These are phyloP conservation scores for Ceriops tagal DNA, from an alignment of 345 rosid genomes.

Conservation along the genomic window DNA sequence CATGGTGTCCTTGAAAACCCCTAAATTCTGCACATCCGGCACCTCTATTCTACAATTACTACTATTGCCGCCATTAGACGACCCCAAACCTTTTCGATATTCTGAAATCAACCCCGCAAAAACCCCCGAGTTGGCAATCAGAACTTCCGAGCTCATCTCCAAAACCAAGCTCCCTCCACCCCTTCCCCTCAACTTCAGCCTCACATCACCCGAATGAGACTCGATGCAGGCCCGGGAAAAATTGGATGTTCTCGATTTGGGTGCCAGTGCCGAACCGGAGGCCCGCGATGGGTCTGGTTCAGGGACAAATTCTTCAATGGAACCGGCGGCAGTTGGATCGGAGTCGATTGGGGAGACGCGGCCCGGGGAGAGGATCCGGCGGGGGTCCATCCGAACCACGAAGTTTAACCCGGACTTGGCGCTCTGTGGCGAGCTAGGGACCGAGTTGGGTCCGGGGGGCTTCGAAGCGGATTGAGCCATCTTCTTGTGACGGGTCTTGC, in stretches of 20 bases:
- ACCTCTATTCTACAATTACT: conserved; percentile 63
- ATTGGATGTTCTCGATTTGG: conserved; percentile 17
- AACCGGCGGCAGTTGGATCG: conserved; percentile 29
- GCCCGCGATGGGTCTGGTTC: conserved; percentile 11
- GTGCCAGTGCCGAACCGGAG: conserved; percentile 17
- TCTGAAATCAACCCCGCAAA: conserved; percentile 54
- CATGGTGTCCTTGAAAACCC: conserved; percentile 65
- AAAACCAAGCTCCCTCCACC: conserved; percentile 60
- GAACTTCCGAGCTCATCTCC: conserved; percentile 65
- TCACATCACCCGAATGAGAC: conserved; percentile 42
- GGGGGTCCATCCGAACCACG: conserved; percentile 77
- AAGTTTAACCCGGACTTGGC: conserved; percentile 50
- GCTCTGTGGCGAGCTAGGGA: too few relatives aligned
- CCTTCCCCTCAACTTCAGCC: conserved; percentile 65
- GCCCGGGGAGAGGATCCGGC: conserved; percentile 90
- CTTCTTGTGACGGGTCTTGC: conserved; percentile 33
- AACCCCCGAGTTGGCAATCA: conserved; percentile 58
- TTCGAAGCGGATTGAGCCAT: conserved; percentile 36
- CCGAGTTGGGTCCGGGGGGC: conserved; percentile 34
- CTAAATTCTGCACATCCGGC: conserved; percentile 72
- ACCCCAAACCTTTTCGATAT: conserved; percentile 29
- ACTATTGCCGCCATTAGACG: not conserved
- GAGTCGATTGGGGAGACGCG: conserved; percentile 91
- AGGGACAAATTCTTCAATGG: conserved; percentile 23
- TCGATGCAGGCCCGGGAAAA: conserved; percentile 16